Percentiles rank a stretch among this genome's conserved stretches.
Evolutionary conservation across 2,329 filamentous ascomycete species (phyloP).

Genomic region (Lasiodiplodia sp.): DNA sequence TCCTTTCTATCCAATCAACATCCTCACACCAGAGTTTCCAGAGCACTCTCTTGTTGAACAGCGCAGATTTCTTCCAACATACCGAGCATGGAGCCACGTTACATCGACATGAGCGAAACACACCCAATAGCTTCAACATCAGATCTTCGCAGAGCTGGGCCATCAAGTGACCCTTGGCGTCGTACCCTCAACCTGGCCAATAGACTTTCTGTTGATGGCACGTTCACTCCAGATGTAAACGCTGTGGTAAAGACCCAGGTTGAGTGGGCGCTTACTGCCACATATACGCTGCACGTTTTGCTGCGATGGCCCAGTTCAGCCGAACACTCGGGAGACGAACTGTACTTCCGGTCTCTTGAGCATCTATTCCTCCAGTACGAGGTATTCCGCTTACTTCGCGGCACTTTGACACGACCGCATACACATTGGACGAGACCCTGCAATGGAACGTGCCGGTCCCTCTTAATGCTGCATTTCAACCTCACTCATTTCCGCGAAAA

Average conservation of each 20-base stretch:
- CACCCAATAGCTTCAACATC: neutral
- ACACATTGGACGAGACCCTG: neutral
- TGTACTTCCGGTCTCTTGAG: conserved; percentile 14
- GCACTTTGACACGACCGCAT: neutral
- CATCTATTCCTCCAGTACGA: conserved; percentile 4
- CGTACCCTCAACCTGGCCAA: neutral
- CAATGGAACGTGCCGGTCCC: neutral
- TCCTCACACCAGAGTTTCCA: neutral
- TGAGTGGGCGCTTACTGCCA: neutral
- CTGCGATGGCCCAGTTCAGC: neutral
- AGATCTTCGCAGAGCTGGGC: neutral
- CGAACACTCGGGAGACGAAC: neutral
- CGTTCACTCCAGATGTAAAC: neutral
- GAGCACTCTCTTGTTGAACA: neutral
- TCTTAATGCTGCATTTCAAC: neutral
- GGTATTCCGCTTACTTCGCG: conserved; percentile 11
- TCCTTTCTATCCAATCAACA: neutral
- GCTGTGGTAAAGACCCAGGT: neutral
- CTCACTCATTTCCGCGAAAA: conserved; percentile 2
- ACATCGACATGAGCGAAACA: neutral
- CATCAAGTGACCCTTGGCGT: neutral
- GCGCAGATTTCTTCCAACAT: neutral
- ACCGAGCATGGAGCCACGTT: neutral
- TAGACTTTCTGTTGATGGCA: neutral
- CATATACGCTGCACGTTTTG: neutral